Conservation (phyloP, 345 rosid genomes). For the Theobroma cacao region DNA sequence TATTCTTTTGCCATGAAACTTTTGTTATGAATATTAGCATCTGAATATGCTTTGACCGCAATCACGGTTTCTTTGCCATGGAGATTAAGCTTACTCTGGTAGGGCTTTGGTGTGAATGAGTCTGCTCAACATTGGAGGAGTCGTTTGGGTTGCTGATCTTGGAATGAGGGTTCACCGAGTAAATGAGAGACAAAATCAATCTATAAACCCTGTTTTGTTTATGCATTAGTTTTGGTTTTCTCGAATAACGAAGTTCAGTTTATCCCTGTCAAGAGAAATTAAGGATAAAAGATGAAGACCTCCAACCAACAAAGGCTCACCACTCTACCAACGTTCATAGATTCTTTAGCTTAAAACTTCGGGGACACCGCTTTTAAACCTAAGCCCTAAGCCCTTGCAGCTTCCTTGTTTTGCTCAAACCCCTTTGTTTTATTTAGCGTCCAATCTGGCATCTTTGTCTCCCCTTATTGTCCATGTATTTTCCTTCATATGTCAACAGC, state of each 20-base stretch:
- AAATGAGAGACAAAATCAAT: background rate
- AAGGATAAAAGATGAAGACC: too few species aligned
- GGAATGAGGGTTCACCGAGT: background rate
- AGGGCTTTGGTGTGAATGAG: background rate
- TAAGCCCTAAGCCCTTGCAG: background rate
- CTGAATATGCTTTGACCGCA: background rate
- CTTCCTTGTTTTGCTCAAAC: background rate
- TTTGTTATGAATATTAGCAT: background rate
- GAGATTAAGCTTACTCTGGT: background rate
- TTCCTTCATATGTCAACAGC: background rate
- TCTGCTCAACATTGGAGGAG: background rate
- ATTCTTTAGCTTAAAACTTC: background rate
- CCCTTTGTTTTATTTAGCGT: background rate
- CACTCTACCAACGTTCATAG: background rate
- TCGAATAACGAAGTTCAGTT: too few species aligned
- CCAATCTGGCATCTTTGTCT: background rate
- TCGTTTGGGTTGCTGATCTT: background rate
- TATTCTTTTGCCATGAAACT: background rate
- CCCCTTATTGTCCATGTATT: background rate
- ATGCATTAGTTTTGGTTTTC: too few species aligned
- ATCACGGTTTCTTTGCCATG: background rate
- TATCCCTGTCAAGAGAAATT: too few species aligned
- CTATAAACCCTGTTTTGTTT: background rate
- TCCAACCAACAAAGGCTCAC: background rate
- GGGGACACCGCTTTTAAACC: background rate